A percentile compares a stretch with the other conserved stretches of the same genome.
Evolutionary conservation across 441 rosid genomes (phyloP).

Genomic region (Mallotus repandus): DNA sequence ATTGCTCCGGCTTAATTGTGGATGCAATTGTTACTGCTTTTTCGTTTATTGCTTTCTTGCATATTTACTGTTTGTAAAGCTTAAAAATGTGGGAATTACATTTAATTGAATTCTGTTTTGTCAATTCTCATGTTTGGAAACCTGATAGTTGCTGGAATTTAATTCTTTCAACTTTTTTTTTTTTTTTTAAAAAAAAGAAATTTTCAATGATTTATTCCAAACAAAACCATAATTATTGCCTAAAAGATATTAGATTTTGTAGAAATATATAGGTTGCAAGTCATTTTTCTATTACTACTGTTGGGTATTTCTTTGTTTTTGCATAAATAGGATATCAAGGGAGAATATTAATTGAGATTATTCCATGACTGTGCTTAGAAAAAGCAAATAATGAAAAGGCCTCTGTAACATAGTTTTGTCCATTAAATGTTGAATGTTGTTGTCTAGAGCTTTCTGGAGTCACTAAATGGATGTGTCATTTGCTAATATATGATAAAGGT

Average conservation of each 20-base stretch:
- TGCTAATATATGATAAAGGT: neutral
- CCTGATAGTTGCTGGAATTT: no score
- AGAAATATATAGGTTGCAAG: neutral
- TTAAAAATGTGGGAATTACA: no score
- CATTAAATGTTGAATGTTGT: neutral
- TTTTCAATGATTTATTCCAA: neutral
- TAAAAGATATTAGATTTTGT: neutral
- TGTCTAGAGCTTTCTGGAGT: neutral
- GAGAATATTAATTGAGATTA: neutral
- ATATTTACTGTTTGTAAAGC: no score
- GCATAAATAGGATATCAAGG: neutral
- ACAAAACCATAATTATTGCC: neutral
- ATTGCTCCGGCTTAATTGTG: no score
- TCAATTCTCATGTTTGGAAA: no score
- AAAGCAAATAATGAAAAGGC: neutral
- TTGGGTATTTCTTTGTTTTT: neutral
- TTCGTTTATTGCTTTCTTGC: no score
- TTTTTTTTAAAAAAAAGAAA: no score
- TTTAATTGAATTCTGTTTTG: no score
- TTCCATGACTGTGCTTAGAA: neutral
- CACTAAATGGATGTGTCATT: neutral
- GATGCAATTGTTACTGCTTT: no score
- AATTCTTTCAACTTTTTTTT: no score
- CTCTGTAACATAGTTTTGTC: neutral
- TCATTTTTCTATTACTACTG: neutral